phyloP scores from a whole-genome alignment of 179 eudicot species.

The Amaranthus tricolor region DNA sequence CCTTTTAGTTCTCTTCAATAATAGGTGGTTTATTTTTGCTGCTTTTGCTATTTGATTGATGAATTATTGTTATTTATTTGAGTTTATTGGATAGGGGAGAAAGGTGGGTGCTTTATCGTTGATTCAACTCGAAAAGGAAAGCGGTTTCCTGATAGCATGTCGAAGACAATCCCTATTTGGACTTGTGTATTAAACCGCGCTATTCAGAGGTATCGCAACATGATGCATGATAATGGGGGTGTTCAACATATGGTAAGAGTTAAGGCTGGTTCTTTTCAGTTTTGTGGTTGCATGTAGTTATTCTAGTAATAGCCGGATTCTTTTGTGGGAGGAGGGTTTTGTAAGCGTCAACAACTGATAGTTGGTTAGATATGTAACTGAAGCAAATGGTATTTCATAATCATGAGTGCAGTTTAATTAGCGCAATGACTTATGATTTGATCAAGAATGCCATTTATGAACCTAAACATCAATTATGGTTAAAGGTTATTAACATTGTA shows the following conservation, averaged over 20 bases:
- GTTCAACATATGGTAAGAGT: slow-evolving; percentile 42
- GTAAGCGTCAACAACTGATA: background rate
- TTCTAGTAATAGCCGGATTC: background rate
- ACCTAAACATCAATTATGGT: too few relatives aligned
- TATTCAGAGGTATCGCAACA: slow-evolving; percentile 42
- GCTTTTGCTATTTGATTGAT: background rate
- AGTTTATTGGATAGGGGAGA: slow-evolving; percentile 59
- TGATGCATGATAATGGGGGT: slow-evolving; percentile 22
- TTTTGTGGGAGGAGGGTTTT: background rate
- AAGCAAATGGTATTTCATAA: background rate
- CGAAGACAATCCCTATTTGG: slow-evolving; percentile 97
- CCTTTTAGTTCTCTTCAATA: background rate
- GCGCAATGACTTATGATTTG: background rate
- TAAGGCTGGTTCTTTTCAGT: background rate
- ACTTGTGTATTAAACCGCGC: slow-evolving; percentile 87
- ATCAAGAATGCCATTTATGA: too few relatives aligned
- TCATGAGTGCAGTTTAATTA: background rate
- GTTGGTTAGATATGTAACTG: background rate
- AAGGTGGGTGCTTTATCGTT: slow-evolving; percentile 86
- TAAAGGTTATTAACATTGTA: too few relatives aligned
- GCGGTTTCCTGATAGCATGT: slow-evolving; percentile 99
- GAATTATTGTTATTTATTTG: background rate
- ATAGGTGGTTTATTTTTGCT: background rate
- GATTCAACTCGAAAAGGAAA: slow-evolving; percentile 98
- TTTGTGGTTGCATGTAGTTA: background rate